Evolutionary conservation across 2,329 filamentous ascomycete genomes (phyloP).

Genomic region (Cercospora sp.): DNA sequence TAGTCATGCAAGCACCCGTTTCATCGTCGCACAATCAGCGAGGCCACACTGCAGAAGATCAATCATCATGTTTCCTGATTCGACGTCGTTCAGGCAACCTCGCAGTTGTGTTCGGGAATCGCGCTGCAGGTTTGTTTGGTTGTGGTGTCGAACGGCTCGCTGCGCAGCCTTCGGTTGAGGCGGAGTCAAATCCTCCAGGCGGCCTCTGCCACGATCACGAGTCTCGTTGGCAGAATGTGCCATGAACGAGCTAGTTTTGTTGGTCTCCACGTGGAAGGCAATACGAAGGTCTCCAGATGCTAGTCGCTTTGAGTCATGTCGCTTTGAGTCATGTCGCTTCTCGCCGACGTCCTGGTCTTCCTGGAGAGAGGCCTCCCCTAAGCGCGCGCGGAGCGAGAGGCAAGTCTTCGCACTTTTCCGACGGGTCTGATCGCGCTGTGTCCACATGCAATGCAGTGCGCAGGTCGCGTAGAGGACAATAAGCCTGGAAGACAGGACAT

Average conservation of each 20-base stretch:
- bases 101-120: background rate
- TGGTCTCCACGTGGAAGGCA: background rate
- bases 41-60: background rate
- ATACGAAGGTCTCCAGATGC: background rate
- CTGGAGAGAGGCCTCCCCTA: background rate
- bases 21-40: background rate
- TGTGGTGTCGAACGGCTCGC: background rate
- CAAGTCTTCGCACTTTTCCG: background rate
- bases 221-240: background rate
- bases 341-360: background rate
- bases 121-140: background rate
- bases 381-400: background rate
- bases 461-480: background rate
- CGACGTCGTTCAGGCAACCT: background rate
- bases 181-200: conserved; percentile 14
- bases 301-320: too few species aligned
- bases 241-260: background rate
- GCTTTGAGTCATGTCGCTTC: conserved; percentile 3
- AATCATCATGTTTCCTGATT: background rate
- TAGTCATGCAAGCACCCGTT: background rate
- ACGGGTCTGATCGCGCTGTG: background rate
- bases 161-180: conserved; percentile 6
- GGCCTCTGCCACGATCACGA: conserved; percentile 6
- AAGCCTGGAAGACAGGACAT: background rate
- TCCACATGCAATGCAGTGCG: background rate